Evolutionary conservation across 2,329 filamentous ascomycete species (phyloP).

Genomic region (Ceratocystis eucalypticola): DNA sequence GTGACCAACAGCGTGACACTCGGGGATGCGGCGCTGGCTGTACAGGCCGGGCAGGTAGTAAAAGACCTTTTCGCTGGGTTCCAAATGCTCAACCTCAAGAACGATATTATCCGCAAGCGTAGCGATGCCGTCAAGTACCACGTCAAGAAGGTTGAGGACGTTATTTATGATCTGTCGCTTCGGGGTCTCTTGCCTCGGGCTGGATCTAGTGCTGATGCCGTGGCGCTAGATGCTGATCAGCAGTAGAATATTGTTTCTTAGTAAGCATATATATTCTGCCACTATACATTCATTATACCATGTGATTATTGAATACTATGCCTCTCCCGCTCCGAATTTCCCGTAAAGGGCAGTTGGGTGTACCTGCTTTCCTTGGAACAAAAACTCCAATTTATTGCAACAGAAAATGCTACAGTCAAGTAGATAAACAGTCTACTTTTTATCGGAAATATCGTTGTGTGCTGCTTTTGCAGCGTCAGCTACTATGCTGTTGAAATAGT

Average conservation of each 20-base stretch:
- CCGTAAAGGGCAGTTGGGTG: no score
- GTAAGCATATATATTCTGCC: neutral
- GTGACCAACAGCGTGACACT: constrained; percentile 90
- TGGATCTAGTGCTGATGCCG: neutral
- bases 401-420: no score
- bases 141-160: constrained; percentile 95
- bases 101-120: constrained; percentile 74
- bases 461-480: no score
- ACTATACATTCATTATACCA: no score
- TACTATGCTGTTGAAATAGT: no score
- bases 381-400: no score
- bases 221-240: neutral
- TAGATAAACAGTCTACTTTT: no score
- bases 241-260: neutral
- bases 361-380: no score
- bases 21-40: constrained; percentile 71
- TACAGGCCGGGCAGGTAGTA: constrained; percentile 81
- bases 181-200: constrained; percentile 29
- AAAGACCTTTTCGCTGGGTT: constrained; percentile 94
- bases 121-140: constrained; percentile 93
- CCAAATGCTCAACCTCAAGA: constrained; percentile 94
- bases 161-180: constrained; percentile 88
- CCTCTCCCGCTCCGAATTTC: no score
- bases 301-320: no score
- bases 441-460: no score